These are phyloP conservation scores for Termitomyces sp. DNA, from an alignment of 768 basidiomycete genomes.

Conservation along the genomic window DNA sequence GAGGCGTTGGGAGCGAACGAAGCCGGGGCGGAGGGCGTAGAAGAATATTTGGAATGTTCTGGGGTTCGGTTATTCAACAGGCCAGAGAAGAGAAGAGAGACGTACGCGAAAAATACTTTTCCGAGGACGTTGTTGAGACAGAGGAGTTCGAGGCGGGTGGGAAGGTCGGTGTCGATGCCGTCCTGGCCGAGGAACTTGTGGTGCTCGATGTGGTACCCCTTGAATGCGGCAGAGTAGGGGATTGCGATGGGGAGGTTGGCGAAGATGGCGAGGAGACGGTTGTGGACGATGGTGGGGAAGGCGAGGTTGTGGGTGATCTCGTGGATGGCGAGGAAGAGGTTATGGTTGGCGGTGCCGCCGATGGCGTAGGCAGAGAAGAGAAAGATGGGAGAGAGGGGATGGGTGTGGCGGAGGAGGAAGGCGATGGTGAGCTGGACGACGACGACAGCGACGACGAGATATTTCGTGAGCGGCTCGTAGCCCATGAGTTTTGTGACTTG, in stretches of 20 bases:
- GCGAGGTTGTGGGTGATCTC: slow-evolving; percentile 98
- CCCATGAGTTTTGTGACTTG: slow-evolving; percentile 98
- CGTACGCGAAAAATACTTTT: slow-evolving; percentile 96
- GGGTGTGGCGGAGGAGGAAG: slow-evolving; percentile 57
- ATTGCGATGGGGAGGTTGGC: slow-evolving; percentile 93
- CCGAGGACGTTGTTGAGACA: slow-evolving; percentile 93
- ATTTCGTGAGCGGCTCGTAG: slow-evolving; percentile 87
- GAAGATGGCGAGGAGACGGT: slow-evolving; percentile 84
- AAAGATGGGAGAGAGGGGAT: slow-evolving; percentile 67
- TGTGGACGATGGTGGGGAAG: slow-evolving; percentile 74
- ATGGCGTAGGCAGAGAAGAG: slow-evolving; percentile 75
- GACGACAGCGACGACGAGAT: slow-evolving; percentile 80
- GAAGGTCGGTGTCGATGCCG: slow-evolving; percentile 93
- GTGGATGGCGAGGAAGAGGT: slow-evolving; percentile 96
- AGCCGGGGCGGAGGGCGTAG: slow-evolving; percentile 93
- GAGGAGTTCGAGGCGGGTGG: slow-evolving; percentile 78
- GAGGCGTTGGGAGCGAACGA: slow-evolving; percentile 77
- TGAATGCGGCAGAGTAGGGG: slow-evolving; percentile 94
- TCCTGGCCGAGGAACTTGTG: slow-evolving; percentile 96
- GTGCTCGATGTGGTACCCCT: slow-evolving; percentile 94
- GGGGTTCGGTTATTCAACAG: too few relatives aligned
- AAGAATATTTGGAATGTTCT: slow-evolving; percentile 98
- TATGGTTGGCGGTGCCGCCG: slow-evolving; percentile 96
- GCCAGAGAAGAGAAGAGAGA: slow-evolving; percentile 12
- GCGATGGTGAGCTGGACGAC: slow-evolving; percentile 66